Evolutionary conservation across 2,329 filamentous ascomycete species (phyloP).

Genomic region (Ophiosphaerella herpotricha): DNA sequence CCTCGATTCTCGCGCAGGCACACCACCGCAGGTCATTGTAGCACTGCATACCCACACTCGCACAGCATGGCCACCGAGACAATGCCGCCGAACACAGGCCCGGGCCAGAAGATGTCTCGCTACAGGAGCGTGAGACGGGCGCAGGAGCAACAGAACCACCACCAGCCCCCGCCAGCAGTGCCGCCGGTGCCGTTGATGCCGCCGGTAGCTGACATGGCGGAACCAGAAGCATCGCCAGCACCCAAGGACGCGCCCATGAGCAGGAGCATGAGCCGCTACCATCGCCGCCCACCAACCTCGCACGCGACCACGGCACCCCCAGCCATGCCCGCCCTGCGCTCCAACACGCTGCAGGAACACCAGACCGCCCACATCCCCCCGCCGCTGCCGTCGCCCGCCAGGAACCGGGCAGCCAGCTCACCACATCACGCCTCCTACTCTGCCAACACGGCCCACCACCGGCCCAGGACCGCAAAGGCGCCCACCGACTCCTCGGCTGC

Average conservation of each 20-base stretch:
- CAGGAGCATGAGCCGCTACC: constrained; percentile 50
- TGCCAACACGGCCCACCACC: constrained; percentile 29
- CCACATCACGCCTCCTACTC: constrained; percentile 24
- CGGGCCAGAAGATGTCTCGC: constrained; percentile 57
- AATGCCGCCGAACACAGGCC: constrained; percentile 25
- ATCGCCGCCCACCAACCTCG: constrained; percentile 38
- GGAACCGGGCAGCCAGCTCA: constrained; percentile 35
- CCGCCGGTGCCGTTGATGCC: constrained; percentile 31
- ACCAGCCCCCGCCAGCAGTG: constrained; percentile 14
- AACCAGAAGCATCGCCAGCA: neutral
- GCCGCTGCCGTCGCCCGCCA: constrained; percentile 17
- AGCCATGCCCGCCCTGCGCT: constrained; percentile 27
- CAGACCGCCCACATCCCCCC: constrained; percentile 7
- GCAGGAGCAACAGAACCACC: constrained; percentile 38
- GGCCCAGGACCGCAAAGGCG: constrained; percentile 31
- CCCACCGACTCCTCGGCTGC: constrained; percentile 23
- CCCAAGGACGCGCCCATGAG: constrained; percentile 28
- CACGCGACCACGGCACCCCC: constrained; percentile 24
- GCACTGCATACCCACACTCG: constrained; percentile 14
- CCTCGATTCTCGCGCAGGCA: constrained; percentile 26
- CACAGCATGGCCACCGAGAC: constrained; percentile 41
- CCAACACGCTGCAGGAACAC: constrained; percentile 25
- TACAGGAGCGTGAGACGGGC: constrained; percentile 62
- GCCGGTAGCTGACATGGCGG: constrained; percentile 25
- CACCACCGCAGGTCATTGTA: constrained; percentile 22